phyloP scores from a whole-genome alignment of 192 early-diverging fungal genomes.

The Coemansia sp. region DNA sequence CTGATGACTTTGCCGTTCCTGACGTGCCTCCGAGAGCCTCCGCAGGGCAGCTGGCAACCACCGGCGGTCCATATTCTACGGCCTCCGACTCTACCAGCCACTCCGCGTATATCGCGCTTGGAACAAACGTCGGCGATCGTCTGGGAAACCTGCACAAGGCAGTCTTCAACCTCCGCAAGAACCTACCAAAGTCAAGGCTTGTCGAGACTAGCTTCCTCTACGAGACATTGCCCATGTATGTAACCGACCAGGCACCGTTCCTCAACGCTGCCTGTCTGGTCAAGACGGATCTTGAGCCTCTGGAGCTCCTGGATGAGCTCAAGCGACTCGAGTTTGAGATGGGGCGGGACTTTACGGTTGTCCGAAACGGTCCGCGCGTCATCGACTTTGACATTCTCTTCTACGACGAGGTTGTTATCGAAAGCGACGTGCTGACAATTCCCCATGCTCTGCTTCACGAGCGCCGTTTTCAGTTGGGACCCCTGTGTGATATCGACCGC shows the following conservation, averaged over 20 bases:
- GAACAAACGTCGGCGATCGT: conserved; percentile 89
- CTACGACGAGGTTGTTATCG: conserved; percentile 77
- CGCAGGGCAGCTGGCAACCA: neutral
- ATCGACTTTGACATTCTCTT: conserved; percentile 98
- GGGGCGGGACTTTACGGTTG: conserved; percentile 70
- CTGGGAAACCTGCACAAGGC: conserved; percentile 78
- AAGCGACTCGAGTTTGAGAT: conserved; percentile 84
- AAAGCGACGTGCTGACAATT: conserved; percentile 71
- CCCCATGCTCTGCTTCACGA: conserved; percentile 89
- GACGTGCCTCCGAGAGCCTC: conserved; percentile 11
- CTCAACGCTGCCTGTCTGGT: conserved; percentile 90
- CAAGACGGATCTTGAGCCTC: conserved; percentile 74
- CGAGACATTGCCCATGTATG: conserved; percentile 97
- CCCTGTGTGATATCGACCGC: conserved; percentile 92
- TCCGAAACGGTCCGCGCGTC: conserved; percentile 85
- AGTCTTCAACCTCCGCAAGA: conserved; percentile 50
- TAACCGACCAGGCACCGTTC: conserved; percentile 87
- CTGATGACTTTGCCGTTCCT: conserved; percentile 48
- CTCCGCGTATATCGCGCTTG: conserved; percentile 79
- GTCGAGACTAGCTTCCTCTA: conserved; percentile 96
- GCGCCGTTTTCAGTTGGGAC: conserved; percentile 92
- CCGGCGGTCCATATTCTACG: neutral
- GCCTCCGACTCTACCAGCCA: conserved; percentile 13
- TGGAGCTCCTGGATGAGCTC: conserved; percentile 70
- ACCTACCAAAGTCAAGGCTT: conserved; percentile 52